A percentile compares a stretch with the other conserved stretches of the same genome.
Evolutionary conservation across 2,329 filamentous ascomycete species (phyloP).

Genomic region (Penicillium sp.): DNA sequence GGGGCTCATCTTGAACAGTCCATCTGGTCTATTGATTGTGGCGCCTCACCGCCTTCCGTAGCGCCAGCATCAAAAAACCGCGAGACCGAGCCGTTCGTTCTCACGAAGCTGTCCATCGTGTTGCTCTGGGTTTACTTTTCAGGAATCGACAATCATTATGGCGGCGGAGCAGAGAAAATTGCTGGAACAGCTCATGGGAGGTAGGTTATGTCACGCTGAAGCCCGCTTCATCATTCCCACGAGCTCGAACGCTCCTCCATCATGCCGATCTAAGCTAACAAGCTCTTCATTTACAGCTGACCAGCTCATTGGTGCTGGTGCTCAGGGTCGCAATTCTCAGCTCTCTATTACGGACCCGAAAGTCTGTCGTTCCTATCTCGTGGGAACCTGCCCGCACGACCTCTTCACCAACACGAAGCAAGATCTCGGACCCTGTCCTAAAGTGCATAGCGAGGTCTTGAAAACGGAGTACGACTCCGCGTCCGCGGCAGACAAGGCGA

Average conservation of each 20-base stretch:
- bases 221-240: not conserved
- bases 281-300: slow-evolving; percentile 44
- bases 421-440: slow-evolving; percentile 86
- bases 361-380: slow-evolving; percentile 92
- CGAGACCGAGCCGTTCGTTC: slow-evolving; percentile 14
- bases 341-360: slow-evolving; percentile 88
- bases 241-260: slow-evolving; percentile 12
- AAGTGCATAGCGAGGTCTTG: slow-evolving; percentile 82
- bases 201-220: slow-evolving; percentile 30
- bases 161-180: slow-evolving; percentile 97
- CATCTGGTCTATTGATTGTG: slow-evolving; percentile 26
- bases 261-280: slow-evolving; percentile 29
- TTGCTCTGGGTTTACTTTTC: slow-evolving; percentile 8
- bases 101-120: slow-evolving; percentile 10
- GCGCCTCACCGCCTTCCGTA: slow-evolving; percentile 30
- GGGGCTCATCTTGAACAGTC: not conserved
- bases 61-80: slow-evolving; percentile 24
- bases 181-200: slow-evolving; percentile 85
- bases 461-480: slow-evolving; percentile 86
- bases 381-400: slow-evolving; percentile 93
- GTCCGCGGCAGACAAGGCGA: slow-evolving; percentile 68
- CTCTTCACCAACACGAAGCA: slow-evolving; percentile 99
- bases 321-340: slow-evolving; percentile 73
- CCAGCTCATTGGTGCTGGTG: slow-evolving; percentile 76
- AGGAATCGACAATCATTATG: slow-evolving; percentile 57